Conservation (phyloP, 1,139 yeast species). For the Debaryomycetaceae sp. region DNA sequence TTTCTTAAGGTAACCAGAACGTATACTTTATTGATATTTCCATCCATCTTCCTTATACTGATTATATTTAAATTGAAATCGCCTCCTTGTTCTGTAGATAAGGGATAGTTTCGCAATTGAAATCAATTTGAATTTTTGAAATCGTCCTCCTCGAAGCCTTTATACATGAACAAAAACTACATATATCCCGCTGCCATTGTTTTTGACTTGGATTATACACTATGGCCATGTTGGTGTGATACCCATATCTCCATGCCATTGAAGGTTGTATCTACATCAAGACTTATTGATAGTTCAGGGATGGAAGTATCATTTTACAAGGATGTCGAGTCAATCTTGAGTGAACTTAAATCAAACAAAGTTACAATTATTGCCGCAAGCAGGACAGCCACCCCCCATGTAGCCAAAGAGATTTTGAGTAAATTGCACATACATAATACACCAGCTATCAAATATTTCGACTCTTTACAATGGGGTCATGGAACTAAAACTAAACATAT, state of each 20-base stretch:
- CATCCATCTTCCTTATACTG: conserved; percentile 3
- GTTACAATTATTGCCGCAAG: conserved; percentile 62
- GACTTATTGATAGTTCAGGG: conserved; percentile 45
- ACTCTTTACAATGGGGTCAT: conserved; percentile 62
- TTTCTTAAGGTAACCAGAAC: conserved; percentile 11
- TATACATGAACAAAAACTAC: conserved; percentile 3
- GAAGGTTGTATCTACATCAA: conserved; percentile 17
- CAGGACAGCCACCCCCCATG: conserved; percentile 60
- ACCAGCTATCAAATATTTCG: conserved; percentile 49
- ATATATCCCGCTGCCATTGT: conserved; percentile 60
- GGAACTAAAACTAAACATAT: conserved; percentile 65
- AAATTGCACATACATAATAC: conserved; percentile 45
- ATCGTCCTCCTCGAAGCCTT: not conserved
- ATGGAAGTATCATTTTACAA: conserved; percentile 49
- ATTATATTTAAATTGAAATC: not conserved
- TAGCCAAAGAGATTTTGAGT: conserved; percentile 56
- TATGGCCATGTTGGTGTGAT: conserved; percentile 72
- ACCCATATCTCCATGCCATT: conserved; percentile 61
- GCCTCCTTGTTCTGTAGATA: not conserved
- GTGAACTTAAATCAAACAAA: conserved; percentile 36
- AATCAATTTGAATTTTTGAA: not conserved
- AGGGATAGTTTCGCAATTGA: not conserved
- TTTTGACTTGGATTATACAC: conserved; percentile 72
- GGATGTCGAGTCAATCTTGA: conserved; percentile 59
- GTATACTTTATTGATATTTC: conserved; percentile 7